These are phyloP conservation scores for Argentina anserina DNA, from an alignment of 306 rosid genomes.

Conservation along the genomic window DNA sequence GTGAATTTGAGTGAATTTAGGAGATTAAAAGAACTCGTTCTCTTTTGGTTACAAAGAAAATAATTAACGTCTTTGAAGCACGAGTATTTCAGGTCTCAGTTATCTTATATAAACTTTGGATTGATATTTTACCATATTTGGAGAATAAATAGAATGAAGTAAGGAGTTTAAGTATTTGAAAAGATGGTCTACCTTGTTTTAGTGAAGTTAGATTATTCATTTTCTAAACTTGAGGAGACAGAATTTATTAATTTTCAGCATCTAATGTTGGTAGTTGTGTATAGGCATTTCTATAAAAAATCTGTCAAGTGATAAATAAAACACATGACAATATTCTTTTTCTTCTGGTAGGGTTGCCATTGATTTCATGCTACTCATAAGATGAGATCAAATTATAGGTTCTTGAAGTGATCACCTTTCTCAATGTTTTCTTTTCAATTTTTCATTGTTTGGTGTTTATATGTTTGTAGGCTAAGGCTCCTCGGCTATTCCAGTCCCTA, in stretches of 20 bases:
- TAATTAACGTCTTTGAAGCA: background rate
- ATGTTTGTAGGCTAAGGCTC: conserved; percentile 66
- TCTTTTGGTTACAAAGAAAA: background rate
- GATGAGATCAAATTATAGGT: background rate
- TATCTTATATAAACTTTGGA: background rate
- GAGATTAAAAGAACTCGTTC: background rate
- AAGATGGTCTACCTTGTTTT: background rate
- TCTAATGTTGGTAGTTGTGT: background rate
- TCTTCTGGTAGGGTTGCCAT: background rate
- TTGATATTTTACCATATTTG: background rate
- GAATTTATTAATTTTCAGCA: background rate
- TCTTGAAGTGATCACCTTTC: background rate
- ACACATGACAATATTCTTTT: background rate
- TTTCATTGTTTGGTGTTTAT: conserved; percentile 8
- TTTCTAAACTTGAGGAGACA: background rate
- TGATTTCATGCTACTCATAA: background rate
- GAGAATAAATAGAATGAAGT: background rate
- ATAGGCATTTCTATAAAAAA: background rate
- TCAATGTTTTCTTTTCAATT: background rate
- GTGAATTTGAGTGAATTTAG: background rate
- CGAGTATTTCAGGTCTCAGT: background rate
- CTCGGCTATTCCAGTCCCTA: conserved; percentile 68
- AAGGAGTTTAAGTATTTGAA: background rate
- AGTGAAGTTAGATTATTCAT: background rate
- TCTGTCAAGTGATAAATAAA: background rate